Base-by-base conservation (phyloP, 2,329 filamentous ascomycete genomes). In the Knufia petricola region DNA sequence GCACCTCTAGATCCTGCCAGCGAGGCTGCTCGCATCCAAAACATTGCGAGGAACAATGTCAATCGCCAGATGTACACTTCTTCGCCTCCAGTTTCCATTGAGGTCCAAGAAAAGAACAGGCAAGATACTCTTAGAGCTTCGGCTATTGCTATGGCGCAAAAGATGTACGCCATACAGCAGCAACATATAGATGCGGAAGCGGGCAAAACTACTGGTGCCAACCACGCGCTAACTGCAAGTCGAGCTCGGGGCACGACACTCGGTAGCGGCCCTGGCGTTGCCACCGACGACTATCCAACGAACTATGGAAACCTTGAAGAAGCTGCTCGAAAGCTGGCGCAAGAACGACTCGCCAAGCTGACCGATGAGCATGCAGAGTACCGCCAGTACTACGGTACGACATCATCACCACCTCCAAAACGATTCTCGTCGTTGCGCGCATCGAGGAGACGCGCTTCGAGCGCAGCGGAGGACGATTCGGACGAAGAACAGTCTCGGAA, bases 141-240 rank as follows among this genome's bases (percentile, higher is more conserved):
- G 17, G 87, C 89, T 2, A 72, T 95, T 2, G 86, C 85, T 9
- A 94, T 95, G 87, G 88, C 89, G 4, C 85, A 83, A 65, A 79
- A 84, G 57, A 90, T 95, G 81, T 95, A 88, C 61, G 77, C 72
- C 9, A 71, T 78, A 28, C 82, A 87, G 57, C 79, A 86, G 53
- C 77, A 75, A 52, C 75, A 74, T 52, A 70, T 76, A 1, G 76
- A 80, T 4, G 69, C 73, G 52, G 66, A 70, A 1, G 61, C 58
- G 13, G 60, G 58, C 3, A 61, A 58, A 8, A 61, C 65, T 24
- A 12, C 26, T 28, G 26, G 26, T 6, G 62, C 67, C 23, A 63
- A 59, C 38, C 62, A 62, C n/a, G 61, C 63, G 32, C 61, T 57
- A 23, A 66, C 63, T 17, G 59, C 59, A 26, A 62, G 59, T 3